A percentile compares a stretch with the other conserved stretches of the same genome.
phyloP scores from a whole-genome alignment of 306 rosid genomes.

The Begonia fuchsioides region DNA sequence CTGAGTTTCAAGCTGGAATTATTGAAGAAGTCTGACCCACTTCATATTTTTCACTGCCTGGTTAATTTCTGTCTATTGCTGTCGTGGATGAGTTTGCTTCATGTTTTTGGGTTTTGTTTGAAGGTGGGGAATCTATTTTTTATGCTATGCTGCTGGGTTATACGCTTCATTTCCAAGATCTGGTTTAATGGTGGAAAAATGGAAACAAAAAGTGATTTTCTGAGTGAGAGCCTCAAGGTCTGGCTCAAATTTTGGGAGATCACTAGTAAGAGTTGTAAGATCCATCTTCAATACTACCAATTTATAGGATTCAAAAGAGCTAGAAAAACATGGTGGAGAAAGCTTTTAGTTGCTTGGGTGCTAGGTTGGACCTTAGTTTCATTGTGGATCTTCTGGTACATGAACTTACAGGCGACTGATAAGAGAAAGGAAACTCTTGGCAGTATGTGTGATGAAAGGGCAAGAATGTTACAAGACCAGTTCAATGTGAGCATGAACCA shows the following conservation, averaged over 20 bases:
- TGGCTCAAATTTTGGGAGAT: conserved; percentile 68
- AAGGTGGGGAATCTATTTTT: conserved; percentile 74
- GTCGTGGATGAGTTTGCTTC: conserved; percentile 68
- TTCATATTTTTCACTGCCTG: conserved; percentile 25
- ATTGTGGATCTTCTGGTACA: conserved; percentile 37
- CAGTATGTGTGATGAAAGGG: conserved; percentile 38
- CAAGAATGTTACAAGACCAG: conserved; percentile 11
- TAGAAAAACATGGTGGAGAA: conserved; percentile 39
- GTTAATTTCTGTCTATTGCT: conserved; percentile 40
- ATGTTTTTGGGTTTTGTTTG: conserved; percentile 67
- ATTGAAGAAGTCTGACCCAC: conserved; percentile 28
- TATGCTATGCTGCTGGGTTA: conserved; percentile 63
- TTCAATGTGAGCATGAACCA: conserved; percentile 9
- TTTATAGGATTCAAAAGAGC: conserved; percentile 42
- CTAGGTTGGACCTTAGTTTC: conserved; percentile 39
- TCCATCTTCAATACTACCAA: conserved; percentile 35
- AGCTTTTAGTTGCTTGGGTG: conserved; percentile 49
- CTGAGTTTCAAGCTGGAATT: conserved; percentile 18
- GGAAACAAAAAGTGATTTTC: conserved; percentile 48
- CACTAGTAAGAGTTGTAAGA: conserved; percentile 24
- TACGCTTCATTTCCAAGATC: conserved; percentile 54
- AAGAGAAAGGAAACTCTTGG: conserved; percentile 82
- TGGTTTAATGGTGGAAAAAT: conserved; percentile 44
- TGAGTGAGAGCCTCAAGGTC: conserved; percentile 39
- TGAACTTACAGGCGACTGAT: conserved; percentile 55